Evolutionary conservation across 2,329 filamentous ascomycete species (phyloP).

Genomic region (Phaeosphaeriaceae sp.): DNA sequence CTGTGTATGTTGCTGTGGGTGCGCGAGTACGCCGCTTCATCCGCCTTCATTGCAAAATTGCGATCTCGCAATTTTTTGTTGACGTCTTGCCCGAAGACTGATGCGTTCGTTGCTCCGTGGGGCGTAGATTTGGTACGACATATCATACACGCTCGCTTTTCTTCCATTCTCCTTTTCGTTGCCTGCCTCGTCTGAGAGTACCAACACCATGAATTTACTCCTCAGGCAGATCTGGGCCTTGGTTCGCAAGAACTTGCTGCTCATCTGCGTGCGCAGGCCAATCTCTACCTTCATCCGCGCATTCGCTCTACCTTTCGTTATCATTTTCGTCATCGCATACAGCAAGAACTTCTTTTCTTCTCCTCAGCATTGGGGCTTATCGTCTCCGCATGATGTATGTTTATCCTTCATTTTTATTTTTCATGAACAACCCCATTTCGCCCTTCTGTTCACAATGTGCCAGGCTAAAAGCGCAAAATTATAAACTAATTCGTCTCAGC

Average conservation of each 20-base stretch:
- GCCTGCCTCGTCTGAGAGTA: too few species aligned
- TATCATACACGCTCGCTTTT: neutral
- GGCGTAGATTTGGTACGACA: neutral
- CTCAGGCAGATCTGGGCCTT: slow-evolving; percentile 32
- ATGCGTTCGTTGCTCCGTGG: neutral
- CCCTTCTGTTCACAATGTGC: neutral
- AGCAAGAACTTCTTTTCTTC: slow-evolving; percentile 32
- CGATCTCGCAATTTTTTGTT: neutral
- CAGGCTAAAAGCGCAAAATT: neutral
- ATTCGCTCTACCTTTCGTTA: slow-evolving; percentile 27
- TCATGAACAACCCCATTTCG: neutral
- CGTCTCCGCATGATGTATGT: slow-evolving; percentile 29
- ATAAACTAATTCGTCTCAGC: slow-evolving; percentile 12
- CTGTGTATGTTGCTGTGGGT: neutral
- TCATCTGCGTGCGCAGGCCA: slow-evolving; percentile 26
- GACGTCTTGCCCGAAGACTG: neutral
- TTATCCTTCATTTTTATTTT: neutral
- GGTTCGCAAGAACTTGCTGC: slow-evolving; percentile 35
- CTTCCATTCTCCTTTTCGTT: neutral
- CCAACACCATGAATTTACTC: slow-evolving; percentile 20
- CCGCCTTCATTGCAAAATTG: neutral
- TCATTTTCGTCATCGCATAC: slow-evolving; percentile 29
- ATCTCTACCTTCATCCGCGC: slow-evolving; percentile 32
- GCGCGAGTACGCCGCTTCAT: neutral
- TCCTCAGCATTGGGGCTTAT: slow-evolving; percentile 26